phyloP scores from a whole-genome alignment of 1,284 basidiomycete genomes.

The Fomitopsis pinicola region DNA sequence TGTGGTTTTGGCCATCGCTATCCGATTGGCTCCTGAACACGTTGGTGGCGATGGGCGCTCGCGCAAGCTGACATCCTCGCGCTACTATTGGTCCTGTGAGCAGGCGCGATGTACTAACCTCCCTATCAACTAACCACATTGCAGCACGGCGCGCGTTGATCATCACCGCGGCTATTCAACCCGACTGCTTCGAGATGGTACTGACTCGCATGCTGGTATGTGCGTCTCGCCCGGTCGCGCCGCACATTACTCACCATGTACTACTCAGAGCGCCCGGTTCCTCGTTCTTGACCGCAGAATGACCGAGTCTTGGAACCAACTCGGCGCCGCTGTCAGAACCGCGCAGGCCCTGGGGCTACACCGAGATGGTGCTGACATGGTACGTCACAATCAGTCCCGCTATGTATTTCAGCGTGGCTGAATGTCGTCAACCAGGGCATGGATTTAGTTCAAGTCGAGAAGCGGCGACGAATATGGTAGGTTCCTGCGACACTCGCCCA shows the following conservation, averaged over 20 bases:
- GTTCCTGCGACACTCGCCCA: constrained; percentile 10
- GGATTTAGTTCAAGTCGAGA: constrained; percentile 80
- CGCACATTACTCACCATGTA: constrained; percentile 13
- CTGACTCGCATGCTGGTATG: constrained; percentile 79
- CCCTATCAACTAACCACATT: constrained; percentile 13
- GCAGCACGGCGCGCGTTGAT: constrained; percentile 81
- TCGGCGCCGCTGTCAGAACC: constrained; percentile 89
- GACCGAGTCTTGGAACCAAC: constrained; percentile 93
- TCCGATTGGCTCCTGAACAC: constrained; percentile 79
- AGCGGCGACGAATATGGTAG: constrained; percentile 86
- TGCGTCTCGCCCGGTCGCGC: constrained; percentile 5
- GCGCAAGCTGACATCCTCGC: constrained; percentile 73
- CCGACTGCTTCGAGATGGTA: constrained; percentile 88
- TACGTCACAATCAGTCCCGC: constrained; percentile 31
- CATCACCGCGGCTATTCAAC: constrained; percentile 87
- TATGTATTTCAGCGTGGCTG: not conserved
- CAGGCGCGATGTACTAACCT: constrained; percentile 11
- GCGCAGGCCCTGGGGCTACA: constrained; percentile 94
- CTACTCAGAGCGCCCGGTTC: constrained; percentile 78
- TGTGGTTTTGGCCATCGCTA: constrained; percentile 89
- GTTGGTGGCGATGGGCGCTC: constrained; percentile 76
- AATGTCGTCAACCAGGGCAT: constrained; percentile 49
- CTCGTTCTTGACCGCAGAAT: constrained; percentile 85
- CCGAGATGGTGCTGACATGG: constrained; percentile 85
- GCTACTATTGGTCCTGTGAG: constrained; percentile 94